These are phyloP conservation scores for Globisporangium acanthophoron DNA, from an alignment of 352 stramenopile species.

Conservation along the genomic window DNA sequence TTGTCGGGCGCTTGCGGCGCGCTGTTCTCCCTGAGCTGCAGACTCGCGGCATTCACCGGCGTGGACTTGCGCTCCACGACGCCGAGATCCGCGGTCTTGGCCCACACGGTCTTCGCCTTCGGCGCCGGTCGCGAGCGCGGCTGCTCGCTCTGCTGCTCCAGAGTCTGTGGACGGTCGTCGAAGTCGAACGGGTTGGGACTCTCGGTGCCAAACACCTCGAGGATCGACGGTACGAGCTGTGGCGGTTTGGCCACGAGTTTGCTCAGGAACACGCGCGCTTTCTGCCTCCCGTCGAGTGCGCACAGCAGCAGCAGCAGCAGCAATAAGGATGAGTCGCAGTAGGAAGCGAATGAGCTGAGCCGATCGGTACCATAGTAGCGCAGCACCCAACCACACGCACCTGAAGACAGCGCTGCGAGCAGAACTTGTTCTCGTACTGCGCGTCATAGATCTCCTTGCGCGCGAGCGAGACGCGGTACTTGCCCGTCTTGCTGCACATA, in stretches of 20 bases:
- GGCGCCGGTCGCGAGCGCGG: slow-evolving; percentile 10
- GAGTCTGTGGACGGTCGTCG: slow-evolving; percentile 19
- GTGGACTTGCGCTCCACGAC: slow-evolving; percentile 51
- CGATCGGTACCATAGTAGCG: background rate
- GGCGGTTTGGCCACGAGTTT: slow-evolving; percentile 68
- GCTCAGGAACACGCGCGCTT: slow-evolving; percentile 58
- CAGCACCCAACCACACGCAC: slow-evolving; percentile 14
- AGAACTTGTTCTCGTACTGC: slow-evolving; percentile 79
- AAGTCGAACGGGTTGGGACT: slow-evolving; percentile 68
- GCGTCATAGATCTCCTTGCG: slow-evolving; percentile 78
- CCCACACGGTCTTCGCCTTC: slow-evolving; percentile 62
- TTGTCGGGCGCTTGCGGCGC: slow-evolving; percentile 24
- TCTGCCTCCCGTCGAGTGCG: slow-evolving; percentile 22
- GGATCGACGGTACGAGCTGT: slow-evolving; percentile 72
- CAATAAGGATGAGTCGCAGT: background rate
- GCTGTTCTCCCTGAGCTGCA: slow-evolving; percentile 40
- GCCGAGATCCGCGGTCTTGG: slow-evolving; percentile 66
- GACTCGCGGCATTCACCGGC: slow-evolving; percentile 21
- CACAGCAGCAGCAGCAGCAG: too few relatives aligned
- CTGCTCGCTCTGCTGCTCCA: slow-evolving; percentile 1
- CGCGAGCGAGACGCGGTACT: slow-evolving; percentile 69
- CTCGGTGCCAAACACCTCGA: slow-evolving; percentile 76
- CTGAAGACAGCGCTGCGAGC: slow-evolving; percentile 60
- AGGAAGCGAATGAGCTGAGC: too few relatives aligned
- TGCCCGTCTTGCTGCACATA: slow-evolving; percentile 38